phyloP scores from a whole-genome alignment of 805 yeast species.

The Candida andamanensis region DNA sequence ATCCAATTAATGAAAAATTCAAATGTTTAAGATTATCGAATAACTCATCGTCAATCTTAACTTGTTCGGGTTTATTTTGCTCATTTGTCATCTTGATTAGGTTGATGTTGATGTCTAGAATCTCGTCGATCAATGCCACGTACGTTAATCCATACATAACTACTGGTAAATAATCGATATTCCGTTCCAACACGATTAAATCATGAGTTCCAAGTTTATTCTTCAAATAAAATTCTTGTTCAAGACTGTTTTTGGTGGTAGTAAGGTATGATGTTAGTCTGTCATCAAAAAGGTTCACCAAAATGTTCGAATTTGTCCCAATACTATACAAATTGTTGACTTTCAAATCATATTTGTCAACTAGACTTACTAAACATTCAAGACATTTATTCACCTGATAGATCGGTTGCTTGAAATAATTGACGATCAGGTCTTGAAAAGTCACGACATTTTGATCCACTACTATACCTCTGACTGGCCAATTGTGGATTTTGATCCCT shows the following conservation, averaged over 20 bases:
- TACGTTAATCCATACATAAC: constrained; percentile 75
- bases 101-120: constrained; percentile 47
- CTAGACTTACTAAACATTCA: constrained; percentile 41
- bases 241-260: constrained; percentile 29
- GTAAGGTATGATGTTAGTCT: constrained; percentile 32
- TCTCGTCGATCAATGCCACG: constrained; percentile 75
- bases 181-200: constrained; percentile 72
- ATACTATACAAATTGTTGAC: constrained; percentile 54
- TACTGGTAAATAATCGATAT: constrained; percentile 67
- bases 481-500: constrained; percentile 41
- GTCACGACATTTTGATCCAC: constrained; percentile 40
- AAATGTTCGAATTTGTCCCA: constrained; percentile 51
- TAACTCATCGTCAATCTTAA: constrained; percentile 42
- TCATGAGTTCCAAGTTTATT: constrained; percentile 53
- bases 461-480: constrained; percentile 42
- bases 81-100: constrained; percentile 17
- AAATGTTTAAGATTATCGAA: constrained; percentile 51
- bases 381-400: constrained; percentile 46
- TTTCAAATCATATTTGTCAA: constrained; percentile 33
- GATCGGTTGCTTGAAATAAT: constrained; percentile 42
- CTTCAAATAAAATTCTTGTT: constrained; percentile 29
- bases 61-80: constrained; percentile 12
- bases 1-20: constrained; percentile 80
- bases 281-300: constrained; percentile 40
- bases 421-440: constrained; percentile 35